Conservation (phyloP, 1,284 basidiomycete species). For the Ceratorhiza oryzae-sativae region DNA sequence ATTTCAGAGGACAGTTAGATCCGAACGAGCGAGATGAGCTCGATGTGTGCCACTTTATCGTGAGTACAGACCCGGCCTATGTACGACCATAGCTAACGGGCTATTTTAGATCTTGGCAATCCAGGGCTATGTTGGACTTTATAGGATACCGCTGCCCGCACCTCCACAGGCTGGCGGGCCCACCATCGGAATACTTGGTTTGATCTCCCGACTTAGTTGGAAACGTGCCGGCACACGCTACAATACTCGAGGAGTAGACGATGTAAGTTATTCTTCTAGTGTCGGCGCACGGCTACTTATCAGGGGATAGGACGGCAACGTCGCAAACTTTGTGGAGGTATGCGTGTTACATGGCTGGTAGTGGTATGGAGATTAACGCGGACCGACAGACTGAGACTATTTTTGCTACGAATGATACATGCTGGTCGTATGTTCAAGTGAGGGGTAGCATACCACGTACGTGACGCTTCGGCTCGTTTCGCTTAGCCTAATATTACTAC, state of each 20-base stretch:
- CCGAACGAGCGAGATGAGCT: conserved; percentile 70
- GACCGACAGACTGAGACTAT: conserved; percentile 82
- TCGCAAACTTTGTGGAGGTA: conserved; percentile 97
- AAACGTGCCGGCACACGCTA: conserved; percentile 97
- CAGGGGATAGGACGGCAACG: conserved; percentile 73
- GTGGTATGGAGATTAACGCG: background rate
- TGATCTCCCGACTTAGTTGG: conserved; percentile 90
- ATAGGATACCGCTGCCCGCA: conserved; percentile 71
- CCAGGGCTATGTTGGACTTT: conserved; percentile 88
- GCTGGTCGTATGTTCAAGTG: conserved; percentile 90
- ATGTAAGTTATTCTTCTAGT: conserved; percentile 51
- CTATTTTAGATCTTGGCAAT: conserved; percentile 77
- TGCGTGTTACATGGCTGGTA: conserved; percentile 43
- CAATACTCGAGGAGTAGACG: conserved; percentile 96
- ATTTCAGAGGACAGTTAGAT: conserved; percentile 80
- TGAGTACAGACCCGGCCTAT: conserved; percentile 48
- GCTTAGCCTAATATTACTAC: background rate
- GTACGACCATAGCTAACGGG: conserved; percentile 41
- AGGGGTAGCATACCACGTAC: conserved; percentile 91
- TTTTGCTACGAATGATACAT: conserved; percentile 82
- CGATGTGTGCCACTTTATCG: conserved; percentile 81
- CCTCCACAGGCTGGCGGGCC: conserved; percentile 74
- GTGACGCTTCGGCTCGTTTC: conserved; percentile 49
- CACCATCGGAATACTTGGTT: conserved; percentile 70
- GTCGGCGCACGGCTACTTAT: background rate